These are phyloP conservation scores for Benincasa hispida DNA, from an alignment of 306 rosid genomes.

Conservation along the genomic window DNA sequence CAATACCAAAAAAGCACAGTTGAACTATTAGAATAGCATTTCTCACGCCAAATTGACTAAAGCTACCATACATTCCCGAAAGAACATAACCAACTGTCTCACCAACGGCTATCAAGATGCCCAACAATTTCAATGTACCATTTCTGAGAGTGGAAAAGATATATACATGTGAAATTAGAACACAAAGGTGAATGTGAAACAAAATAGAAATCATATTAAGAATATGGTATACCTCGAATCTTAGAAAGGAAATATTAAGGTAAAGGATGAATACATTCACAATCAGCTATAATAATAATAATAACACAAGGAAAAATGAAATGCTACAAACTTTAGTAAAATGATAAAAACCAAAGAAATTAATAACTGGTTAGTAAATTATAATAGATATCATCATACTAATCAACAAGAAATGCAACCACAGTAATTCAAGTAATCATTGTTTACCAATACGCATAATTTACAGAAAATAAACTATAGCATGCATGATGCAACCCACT, in stretches of 20 bases:
- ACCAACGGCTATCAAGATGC: constrained; percentile 85
- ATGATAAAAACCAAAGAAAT: neutral
- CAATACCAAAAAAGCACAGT: constrained; percentile 88
- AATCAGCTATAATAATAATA: neutral
- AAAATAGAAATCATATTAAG: neutral
- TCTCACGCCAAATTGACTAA: constrained; percentile 93
- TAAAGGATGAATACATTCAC: neutral
- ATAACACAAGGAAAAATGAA: neutral
- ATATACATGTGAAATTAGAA: neutral
- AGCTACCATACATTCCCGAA: constrained; percentile 94
- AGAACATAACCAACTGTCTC: constrained; percentile 97
- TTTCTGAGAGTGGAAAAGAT: constrained; percentile 25
- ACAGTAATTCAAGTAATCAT: neutral
- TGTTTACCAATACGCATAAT: neutral
- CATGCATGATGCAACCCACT: neutral
- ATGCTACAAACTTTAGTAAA: neutral
- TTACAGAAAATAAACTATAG: neutral
- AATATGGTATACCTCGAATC: neutral
- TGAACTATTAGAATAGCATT: constrained; percentile 83
- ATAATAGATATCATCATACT: neutral
- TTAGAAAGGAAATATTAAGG: neutral
- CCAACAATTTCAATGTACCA: constrained; percentile 83
- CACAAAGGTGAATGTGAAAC: neutral
- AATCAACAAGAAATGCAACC: neutral
- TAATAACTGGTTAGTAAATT: too few species aligned